phyloP scores from a whole-genome alignment of 208 protist genomes.

The Vickermania ingenoplastis region DNA sequence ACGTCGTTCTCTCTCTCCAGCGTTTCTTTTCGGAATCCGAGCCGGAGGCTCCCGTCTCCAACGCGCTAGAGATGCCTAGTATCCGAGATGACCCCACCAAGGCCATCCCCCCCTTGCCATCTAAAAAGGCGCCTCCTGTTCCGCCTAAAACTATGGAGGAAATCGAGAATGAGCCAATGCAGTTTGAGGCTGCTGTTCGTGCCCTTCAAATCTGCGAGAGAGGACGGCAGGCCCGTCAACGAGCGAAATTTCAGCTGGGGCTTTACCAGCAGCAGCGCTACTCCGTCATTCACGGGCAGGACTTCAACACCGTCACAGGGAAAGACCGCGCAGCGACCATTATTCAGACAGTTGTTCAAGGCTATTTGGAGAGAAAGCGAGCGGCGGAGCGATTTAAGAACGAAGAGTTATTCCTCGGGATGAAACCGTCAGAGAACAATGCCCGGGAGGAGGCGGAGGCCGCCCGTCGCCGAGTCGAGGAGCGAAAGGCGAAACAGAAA shows the following conservation, averaged over 20 bases:
- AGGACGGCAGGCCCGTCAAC: conserved; percentile 90
- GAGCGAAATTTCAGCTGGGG: conserved; percentile 83
- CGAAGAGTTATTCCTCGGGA: conserved; percentile 88
- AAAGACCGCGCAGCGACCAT: conserved; percentile 80
- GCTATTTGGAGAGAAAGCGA: conserved; percentile 77
- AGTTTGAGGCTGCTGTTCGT: conserved; percentile 73
- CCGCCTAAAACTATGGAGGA: background rate
- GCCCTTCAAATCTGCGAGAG: conserved; percentile 92
- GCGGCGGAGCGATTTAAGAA: conserved; percentile 47
- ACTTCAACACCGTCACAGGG: conserved; percentile 52
- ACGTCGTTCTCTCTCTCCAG: conserved; percentile 70
- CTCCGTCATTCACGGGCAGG: conserved; percentile 23
- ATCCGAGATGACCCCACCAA: conserved; percentile 26
- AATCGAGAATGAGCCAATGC: conserved; percentile 16
- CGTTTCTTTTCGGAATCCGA: conserved; percentile 61
- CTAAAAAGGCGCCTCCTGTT: conserved; percentile 10
- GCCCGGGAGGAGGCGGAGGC: conserved; percentile 23
- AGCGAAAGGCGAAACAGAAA: conserved; percentile 77
- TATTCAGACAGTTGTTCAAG: conserved; percentile 83
- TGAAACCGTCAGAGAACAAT: conserved; percentile 30
- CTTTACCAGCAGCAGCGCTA: conserved; percentile 85
- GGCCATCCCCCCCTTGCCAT: conserved; percentile 11
- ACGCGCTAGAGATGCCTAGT: conserved; percentile 12
- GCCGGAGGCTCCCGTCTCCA: conserved; percentile 52
- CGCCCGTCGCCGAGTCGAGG: conserved; percentile 26